Evolutionary conservation across 257 asterid species (phyloP), one percentile per base, ranked within the genome.

Genomic region (Fraxinus cuspidata): DNA sequence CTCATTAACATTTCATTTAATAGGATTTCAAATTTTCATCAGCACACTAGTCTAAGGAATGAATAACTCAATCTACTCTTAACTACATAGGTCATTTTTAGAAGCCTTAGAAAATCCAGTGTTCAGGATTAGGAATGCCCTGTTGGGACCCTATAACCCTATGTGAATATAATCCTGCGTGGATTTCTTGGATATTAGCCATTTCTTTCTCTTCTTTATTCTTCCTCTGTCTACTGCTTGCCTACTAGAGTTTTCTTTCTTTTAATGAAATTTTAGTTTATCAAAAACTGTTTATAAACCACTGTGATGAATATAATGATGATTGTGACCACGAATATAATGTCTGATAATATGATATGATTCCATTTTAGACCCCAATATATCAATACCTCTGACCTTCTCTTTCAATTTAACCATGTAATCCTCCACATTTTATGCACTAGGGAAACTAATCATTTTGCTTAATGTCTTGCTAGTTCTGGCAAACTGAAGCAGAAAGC

Each of bases 401-500:
- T 47, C 56, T 15, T 47, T 47, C 56, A 47, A 47, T 13, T 53
- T 53, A 60, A 60, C 15, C 31, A 60, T 60, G 1, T 25, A 12
- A 21, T 60, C 31, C 32, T 23, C 16, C 49, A 18, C 68, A 7
- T 60, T 60, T 60, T 60, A 21, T 25, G 11, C 21, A 63, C 34
- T 10, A 63, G 6, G 27, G 18, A 27, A 12, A 63, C 69, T 63
- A 63, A 63, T 12, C 34, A 63, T 27, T 9, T 63, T 63, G 31
- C 69, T 25, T 63, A 23, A 23, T 63, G 35, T 77, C 10, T 79
- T 80, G 70, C 53, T 63, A 88, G 92, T 77, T 83, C 53, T 88
- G 92, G 92, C 87, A 76, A 75, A 81, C 74, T 74, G 92, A 88
- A 79, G 87, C 87, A 76, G 84, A 77, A 75, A 78, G 84, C 82